Evolutionary conservation across 495 filamentous ascomycete genomes (phyloP), one percentile per base, ranked within the genome.

Genomic region (Penicillium subrubescens): DNA sequence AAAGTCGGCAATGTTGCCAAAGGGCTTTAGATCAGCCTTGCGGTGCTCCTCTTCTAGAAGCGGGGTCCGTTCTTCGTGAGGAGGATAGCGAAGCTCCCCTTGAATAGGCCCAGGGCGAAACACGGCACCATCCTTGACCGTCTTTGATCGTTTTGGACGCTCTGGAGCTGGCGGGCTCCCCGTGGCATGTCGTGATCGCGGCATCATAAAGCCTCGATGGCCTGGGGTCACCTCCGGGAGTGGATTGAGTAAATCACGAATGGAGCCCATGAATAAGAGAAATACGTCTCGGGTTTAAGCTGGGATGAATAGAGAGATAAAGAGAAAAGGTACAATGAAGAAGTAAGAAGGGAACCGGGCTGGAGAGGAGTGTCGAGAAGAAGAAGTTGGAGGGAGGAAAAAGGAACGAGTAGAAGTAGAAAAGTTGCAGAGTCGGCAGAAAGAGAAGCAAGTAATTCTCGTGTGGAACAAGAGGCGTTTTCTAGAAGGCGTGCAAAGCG

Each of bases 1-100:
- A 66, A 82, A 92, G 3, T 88, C 78, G 44, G 76, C 80, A 66
- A 99, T 93, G 14, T 85, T 75, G 23, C 90, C 88, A 66, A 89
- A 77, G 14, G 92, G 90, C 64, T 84, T 82, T 31, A 97, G 75
- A 12, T 83, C 76, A 70, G 90, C 94, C 44, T 79, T 79, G 19
- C 76, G 73, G 63, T 92, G 82, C 56, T 86, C 77, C n/a, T 73
- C 71, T 25, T 82, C 76, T 17, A 90, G 77, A 19, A 75, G 74
- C 34, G 84, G 80, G 59, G 88, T 83, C 51, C 88, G 75, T 33
- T 79, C 74, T 63, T 94, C 90, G 68, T 82, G 87, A 10, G 92
- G 90, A 25, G 83, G 81, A 68, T 87, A 96, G 59, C 87, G 88
- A 60, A 93, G 74, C 35, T 80, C 74, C 14, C 89, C 91, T 62